phyloP scores from a whole-genome alignment of 352 stramenopile species.

The Globisporangium ultimum region DNA sequence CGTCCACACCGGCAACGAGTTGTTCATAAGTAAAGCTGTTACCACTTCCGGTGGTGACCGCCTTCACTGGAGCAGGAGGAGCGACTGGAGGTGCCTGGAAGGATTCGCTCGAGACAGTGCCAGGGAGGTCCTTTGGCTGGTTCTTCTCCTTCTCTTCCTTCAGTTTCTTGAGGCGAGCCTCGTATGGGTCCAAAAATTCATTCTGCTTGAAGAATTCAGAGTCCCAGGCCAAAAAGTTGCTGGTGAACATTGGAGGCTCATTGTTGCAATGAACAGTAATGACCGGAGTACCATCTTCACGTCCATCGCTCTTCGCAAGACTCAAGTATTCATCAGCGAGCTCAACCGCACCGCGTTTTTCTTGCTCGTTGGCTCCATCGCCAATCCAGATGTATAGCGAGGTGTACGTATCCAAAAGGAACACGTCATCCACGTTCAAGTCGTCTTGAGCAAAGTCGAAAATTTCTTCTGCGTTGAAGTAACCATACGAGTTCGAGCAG shows the following conservation, averaged over 20 bases:
- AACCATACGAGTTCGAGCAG: constrained; percentile 85
- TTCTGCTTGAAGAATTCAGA: constrained; percentile 72
- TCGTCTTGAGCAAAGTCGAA: constrained; percentile 89
- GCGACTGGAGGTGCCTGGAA: constrained; percentile 17
- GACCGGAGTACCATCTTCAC: constrained; percentile 78
- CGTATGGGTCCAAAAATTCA: constrained; percentile 89
- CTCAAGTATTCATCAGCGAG: constrained; percentile 74
- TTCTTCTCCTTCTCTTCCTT: constrained; percentile 81
- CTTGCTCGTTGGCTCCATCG: constrained; percentile 59
- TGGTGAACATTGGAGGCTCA: constrained; percentile 89
- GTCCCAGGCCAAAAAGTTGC: constrained; percentile 91
- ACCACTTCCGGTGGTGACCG: constrained; percentile 12
- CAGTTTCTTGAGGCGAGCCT: constrained; percentile 73
- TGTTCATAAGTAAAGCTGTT: constrained; percentile 64
- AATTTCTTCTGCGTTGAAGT: constrained; percentile 86
- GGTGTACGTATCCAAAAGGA: constrained; percentile 89
- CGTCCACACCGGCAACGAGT: constrained; percentile 66
- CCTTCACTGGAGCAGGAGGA: constrained; percentile 12
- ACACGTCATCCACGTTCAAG: constrained; percentile 89
- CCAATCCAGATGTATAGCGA: constrained; percentile 91
- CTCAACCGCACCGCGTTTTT: constrained; percentile 63
- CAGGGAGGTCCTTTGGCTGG: constrained; percentile 44
- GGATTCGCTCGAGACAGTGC: constrained; percentile 51
- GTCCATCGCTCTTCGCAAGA: constrained; percentile 75
- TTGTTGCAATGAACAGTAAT: constrained; percentile 75